These are phyloP conservation scores for Colletotrichum brevisporum DNA, from an alignment of 2,329 filamentous ascomycete genomes.

Conservation along the genomic window DNA sequence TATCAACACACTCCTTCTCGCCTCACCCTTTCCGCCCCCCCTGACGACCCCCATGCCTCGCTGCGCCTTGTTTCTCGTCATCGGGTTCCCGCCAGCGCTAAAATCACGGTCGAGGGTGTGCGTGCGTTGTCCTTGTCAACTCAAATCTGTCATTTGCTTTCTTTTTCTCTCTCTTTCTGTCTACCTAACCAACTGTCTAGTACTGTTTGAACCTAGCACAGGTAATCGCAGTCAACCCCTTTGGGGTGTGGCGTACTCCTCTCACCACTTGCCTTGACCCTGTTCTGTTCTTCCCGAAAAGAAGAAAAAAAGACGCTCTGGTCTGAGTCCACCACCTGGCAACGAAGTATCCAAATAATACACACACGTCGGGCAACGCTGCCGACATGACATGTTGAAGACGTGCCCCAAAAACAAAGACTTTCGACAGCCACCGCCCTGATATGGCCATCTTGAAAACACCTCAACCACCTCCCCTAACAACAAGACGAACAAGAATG, in stretches of 20 bases:
- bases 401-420: neutral
- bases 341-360: slow-evolving; percentile 21
- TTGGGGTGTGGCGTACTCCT: too few species aligned
- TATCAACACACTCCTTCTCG: slow-evolving; percentile 1
- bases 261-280: too few species aligned
- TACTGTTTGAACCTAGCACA: slow-evolving; percentile 29
- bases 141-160: neutral
- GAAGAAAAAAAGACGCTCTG: too few species aligned
- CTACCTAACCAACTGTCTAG: slow-evolving; percentile 3
- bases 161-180: neutral
- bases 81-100: neutral
- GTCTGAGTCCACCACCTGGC: slow-evolving; percentile 11
- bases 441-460: neutral
- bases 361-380: slow-evolving; percentile 2
- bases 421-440: neutral
- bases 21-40: neutral
- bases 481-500: neutral
- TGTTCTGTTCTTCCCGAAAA: too few species aligned
- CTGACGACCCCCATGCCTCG: neutral
- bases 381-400: neutral
- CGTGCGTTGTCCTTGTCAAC: neutral
- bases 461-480: neutral
- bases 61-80: slow-evolving; percentile 18
- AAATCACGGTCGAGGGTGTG: too few species aligned
- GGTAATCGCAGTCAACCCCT: neutral